These are phyloP conservation scores for Aspergillus tanneri DNA, from an alignment of 2,329 filamentous ascomycete genomes.

Conservation along the genomic window DNA sequence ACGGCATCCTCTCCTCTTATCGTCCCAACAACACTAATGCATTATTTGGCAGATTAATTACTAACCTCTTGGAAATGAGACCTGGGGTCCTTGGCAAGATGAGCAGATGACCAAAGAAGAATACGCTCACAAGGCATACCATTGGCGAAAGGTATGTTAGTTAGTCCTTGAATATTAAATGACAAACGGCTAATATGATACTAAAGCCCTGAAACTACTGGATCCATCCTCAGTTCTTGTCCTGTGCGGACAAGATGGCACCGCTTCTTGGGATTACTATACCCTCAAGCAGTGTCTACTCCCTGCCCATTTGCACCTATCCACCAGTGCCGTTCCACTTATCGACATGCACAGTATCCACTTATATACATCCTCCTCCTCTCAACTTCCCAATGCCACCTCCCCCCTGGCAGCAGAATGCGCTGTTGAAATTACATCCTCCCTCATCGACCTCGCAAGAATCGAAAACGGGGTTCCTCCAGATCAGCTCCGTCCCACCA, in stretches of 20 bases:
- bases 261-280: slow-evolving; percentile 69
- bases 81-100: slow-evolving; percentile 61
- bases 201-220: slow-evolving; percentile 40
- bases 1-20: slow-evolving; percentile 1
- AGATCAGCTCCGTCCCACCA: slow-evolving; percentile 62
- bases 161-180: not conserved
- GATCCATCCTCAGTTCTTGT: slow-evolving; percentile 70
- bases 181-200: slow-evolving; percentile 2
- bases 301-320: slow-evolving; percentile 45
- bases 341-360: slow-evolving; percentile 83
- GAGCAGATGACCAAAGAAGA: slow-evolving; percentile 60
- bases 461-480: slow-evolving; percentile 62
- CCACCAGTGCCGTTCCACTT: slow-evolving; percentile 44
- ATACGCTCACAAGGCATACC: slow-evolving; percentile 58
- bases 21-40: slow-evolving; percentile 1
- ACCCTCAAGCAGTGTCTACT: slow-evolving; percentile 68
- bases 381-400: slow-evolving; percentile 57
- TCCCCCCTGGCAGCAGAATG: slow-evolving; percentile 70
- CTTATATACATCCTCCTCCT: slow-evolving; percentile 66
- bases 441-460: slow-evolving; percentile 69
- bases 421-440: slow-evolving; percentile 67
- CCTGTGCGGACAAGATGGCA: slow-evolving; percentile 70
- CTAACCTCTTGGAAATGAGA: slow-evolving; percentile 79
- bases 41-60: slow-evolving; percentile 61
- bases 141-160: slow-evolving; percentile 54